A percentile compares a stretch with the other conserved stretches of the same genome.
Conservation (phyloP, 1,284 basidiomycete species). For the Malassezia brasiliensis region DNA sequence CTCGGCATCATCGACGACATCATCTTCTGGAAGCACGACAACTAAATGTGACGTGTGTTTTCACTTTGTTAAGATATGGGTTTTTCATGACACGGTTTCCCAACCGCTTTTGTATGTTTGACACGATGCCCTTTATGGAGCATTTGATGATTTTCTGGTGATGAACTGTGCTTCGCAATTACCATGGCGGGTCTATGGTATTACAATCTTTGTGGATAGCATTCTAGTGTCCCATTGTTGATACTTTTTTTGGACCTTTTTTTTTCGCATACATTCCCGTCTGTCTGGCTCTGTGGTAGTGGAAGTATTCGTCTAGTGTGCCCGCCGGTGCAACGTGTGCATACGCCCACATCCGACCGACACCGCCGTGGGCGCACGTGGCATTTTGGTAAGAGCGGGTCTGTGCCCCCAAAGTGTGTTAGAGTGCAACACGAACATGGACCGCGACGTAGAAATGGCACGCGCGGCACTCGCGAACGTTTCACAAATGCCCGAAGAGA, state of each 20-base stretch:
- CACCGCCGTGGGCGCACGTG: background rate
- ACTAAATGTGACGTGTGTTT: background rate
- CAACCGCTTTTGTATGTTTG: background rate
- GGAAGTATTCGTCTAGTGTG: too few species aligned
- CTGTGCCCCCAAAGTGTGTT: background rate
- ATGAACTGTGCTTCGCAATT: too few species aligned
- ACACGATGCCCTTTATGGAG: background rate
- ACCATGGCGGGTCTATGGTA: background rate
- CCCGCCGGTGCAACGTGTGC: background rate
- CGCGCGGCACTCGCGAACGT: background rate
- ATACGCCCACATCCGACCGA: too few species aligned
- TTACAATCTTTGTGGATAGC: background rate
- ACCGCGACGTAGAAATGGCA: background rate
- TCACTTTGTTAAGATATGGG: background rate
- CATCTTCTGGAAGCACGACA: slow-evolving; percentile 21
- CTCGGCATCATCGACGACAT: slow-evolving; percentile 26
- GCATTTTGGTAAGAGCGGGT: background rate
- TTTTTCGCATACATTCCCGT: too few species aligned
- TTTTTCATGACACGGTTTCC: background rate
- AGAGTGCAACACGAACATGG: background rate
- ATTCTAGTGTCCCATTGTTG: too few species aligned
- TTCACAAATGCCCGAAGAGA: background rate
- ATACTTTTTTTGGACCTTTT: too few species aligned
- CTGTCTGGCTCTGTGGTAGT: too few species aligned
- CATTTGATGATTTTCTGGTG: too few species aligned